phyloP scores from a whole-genome alignment of 495 filamentous ascomycete species.

The Xylaria flabelliformis region DNA sequence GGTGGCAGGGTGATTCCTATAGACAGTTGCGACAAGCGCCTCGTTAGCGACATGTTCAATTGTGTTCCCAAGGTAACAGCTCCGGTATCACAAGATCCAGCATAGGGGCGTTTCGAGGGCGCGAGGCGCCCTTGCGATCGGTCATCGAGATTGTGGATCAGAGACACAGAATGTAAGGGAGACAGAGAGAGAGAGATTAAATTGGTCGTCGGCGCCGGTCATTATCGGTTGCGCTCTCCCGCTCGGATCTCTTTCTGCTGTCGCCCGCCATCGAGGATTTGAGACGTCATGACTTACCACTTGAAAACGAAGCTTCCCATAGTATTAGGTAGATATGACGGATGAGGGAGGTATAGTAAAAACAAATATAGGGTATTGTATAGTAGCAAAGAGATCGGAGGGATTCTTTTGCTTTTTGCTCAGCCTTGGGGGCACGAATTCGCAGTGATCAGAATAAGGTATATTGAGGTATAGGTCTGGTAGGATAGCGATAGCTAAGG shows the following conservation, averaged over 20 bases:
- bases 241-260: neutral
- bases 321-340: conserved; percentile 21
- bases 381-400: neutral
- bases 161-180: neutral
- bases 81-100: conserved; percentile 20
- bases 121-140: conserved; percentile 16
- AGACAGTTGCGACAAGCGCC: conserved; percentile 18
- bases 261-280: neutral
- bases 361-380: conserved; percentile 6
- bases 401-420: conserved; percentile 8
- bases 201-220: neutral
- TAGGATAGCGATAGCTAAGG: neutral
- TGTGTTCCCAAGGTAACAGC: conserved; percentile 29
- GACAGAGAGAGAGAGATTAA: neutral
- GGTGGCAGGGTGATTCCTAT: conserved; percentile 74
- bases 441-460: neutral
- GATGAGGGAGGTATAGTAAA: neutral
- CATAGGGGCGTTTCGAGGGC: conserved; percentile 12
- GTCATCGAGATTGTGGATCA: neutral
- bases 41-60: conserved; percentile 22
- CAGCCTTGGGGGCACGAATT: neutral
- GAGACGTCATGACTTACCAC: conserved; percentile 52
- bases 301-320: conserved; percentile 64
- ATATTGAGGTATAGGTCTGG: neutral
- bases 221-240: neutral